These are phyloP conservation scores for Calonectria naviculata DNA, from an alignment of 2,329 filamentous ascomycete genomes.

Conservation along the genomic window DNA sequence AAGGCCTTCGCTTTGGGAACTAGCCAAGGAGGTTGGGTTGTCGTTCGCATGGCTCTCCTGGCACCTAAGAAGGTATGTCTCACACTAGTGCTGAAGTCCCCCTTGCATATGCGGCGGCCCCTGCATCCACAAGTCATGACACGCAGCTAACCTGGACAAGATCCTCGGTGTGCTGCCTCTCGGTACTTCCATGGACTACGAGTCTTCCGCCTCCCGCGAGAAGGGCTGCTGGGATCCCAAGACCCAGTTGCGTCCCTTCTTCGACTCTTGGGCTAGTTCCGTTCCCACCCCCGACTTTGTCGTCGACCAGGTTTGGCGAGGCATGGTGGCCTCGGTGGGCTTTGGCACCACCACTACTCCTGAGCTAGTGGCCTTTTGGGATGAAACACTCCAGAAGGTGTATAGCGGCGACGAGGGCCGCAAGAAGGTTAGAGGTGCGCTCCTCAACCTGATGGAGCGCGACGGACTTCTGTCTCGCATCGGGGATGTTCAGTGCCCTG, in stretches of 20 bases:
- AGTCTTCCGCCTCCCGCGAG: slow-evolving; percentile 56
- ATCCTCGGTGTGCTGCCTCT: slow-evolving; percentile 60
- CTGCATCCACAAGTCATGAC: neutral
- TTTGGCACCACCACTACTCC: slow-evolving; percentile 54
- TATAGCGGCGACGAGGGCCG: slow-evolving; percentile 63
- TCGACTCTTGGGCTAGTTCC: slow-evolving; percentile 53
- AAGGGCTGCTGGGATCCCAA: slow-evolving; percentile 63
- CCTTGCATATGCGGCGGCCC: neutral
- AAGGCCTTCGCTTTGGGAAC: slow-evolving; percentile 63
- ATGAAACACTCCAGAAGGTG: slow-evolving; percentile 54
- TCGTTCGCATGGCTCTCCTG: slow-evolving; percentile 61
- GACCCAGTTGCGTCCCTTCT: slow-evolving; percentile 53
- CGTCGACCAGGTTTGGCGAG: slow-evolving; percentile 58
- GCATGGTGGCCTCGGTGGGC: slow-evolving; percentile 56
- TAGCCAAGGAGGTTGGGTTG: slow-evolving; percentile 64
- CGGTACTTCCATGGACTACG: slow-evolving; percentile 65
- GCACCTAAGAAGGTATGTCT: slow-evolving; percentile 56
- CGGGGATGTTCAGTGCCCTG: slow-evolving; percentile 60
- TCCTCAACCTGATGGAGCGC: slow-evolving; percentile 56
- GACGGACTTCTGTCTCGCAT: slow-evolving; percentile 60
- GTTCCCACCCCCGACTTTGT: slow-evolving; percentile 58
- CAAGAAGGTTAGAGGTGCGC: slow-evolving; percentile 59
- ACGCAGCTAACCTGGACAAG: slow-evolving; percentile 39
- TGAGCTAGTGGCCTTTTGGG: slow-evolving; percentile 57
- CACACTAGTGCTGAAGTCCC: neutral